Percentiles rank a stretch among this genome's conserved stretches.
Evolutionary conservation across 257 asterid species (phyloP).

Genomic region (Penstemon eatonii): DNA sequence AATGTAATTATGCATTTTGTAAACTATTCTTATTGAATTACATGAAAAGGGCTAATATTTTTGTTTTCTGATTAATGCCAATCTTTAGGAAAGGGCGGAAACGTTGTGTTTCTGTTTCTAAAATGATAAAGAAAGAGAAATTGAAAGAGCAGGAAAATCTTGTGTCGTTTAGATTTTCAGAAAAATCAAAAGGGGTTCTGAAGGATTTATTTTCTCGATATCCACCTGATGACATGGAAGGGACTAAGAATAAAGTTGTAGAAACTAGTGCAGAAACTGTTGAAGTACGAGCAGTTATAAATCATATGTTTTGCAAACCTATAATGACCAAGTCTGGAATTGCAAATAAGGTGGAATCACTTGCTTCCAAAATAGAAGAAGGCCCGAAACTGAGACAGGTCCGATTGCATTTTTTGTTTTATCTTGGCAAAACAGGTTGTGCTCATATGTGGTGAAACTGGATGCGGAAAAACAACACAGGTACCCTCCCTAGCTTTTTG

Average conservation of each 20-base stretch:
- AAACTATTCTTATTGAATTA: not conserved
- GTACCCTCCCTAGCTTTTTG: conserved; percentile 33
- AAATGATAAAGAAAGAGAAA: conserved; percentile 35
- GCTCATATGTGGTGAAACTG: conserved; percentile 96
- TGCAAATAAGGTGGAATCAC: conserved; percentile 51
- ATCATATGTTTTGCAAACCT: conserved; percentile 70
- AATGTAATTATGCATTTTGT: not conserved
- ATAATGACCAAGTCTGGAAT: conserved; percentile 46
- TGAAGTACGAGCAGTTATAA: conserved; percentile 31
- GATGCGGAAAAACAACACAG: conserved; percentile 98
- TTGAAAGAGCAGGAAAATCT: conserved; percentile 37
- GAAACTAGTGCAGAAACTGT: conserved; percentile 33
- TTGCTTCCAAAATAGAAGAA: conserved; percentile 53
- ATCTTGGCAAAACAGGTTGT: conserved; percentile 62
- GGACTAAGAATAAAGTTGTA: conserved; percentile 39
- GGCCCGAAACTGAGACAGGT: conserved; percentile 66
- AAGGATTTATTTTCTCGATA: conserved; percentile 64
- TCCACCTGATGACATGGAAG: conserved; percentile 73
- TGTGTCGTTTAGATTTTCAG: conserved; percentile 59
- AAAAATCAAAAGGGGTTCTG: conserved; percentile 55
- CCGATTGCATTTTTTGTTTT: conserved; percentile 7
- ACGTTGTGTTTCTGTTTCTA: conserved; percentile 63
- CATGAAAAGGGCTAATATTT: conserved; percentile 3
- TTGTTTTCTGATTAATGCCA: conserved; percentile 21
- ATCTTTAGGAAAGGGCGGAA: conserved; percentile 54